A percentile compares a stretch with the other conserved stretches of the same genome.
These are phyloP conservation scores for Globisporangium paddicum DNA, from an alignment of 352 stramenopile genomes.

Conservation along the genomic window DNA sequence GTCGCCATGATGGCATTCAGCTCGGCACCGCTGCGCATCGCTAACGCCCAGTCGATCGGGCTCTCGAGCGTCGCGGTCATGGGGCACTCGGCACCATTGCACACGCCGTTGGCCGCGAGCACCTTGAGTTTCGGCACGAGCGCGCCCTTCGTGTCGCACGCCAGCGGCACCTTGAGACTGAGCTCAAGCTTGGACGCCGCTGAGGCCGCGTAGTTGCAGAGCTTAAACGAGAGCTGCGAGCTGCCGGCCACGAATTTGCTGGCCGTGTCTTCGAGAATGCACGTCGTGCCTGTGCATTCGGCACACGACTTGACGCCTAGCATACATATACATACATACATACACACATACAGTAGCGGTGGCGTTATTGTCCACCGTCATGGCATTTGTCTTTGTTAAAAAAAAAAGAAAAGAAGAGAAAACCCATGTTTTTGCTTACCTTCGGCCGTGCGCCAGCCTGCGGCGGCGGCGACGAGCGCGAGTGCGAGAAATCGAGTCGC, in stretches of 20 bases:
- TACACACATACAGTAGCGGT: not conserved
- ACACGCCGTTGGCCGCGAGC: slow-evolving; percentile 30
- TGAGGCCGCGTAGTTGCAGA: slow-evolving; percentile 64
- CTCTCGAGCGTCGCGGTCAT: slow-evolving; percentile 46
- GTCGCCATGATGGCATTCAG: slow-evolving; percentile 50
- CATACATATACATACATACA: too few species aligned
- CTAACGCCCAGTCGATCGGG: slow-evolving; percentile 65
- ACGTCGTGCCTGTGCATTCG: slow-evolving; percentile 44
- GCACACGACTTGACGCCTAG: slow-evolving; percentile 38
- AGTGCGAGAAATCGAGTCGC: not conserved
- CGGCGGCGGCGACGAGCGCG: not conserved
- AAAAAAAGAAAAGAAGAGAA: too few species aligned
- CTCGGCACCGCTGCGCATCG: slow-evolving; percentile 30
- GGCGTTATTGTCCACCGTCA: not conserved
- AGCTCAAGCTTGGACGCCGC: slow-evolving; percentile 38
- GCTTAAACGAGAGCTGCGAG: slow-evolving; percentile 37
- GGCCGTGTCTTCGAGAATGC: slow-evolving; percentile 45
- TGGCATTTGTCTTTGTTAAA: not conserved
- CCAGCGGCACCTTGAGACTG: slow-evolving; percentile 30
- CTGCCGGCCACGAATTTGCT: slow-evolving; percentile 31
- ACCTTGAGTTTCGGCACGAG: slow-evolving; percentile 36
- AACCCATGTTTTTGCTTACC: slow-evolving; percentile 1
- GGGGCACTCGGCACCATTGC: slow-evolving; percentile 32
- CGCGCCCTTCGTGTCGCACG: slow-evolving; percentile 37
- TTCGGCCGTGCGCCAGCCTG: slow-evolving; percentile 6